These are phyloP conservation scores for Pleomassaria siparia DNA, from an alignment of 2,329 filamentous ascomycete species.

Conservation along the genomic window DNA sequence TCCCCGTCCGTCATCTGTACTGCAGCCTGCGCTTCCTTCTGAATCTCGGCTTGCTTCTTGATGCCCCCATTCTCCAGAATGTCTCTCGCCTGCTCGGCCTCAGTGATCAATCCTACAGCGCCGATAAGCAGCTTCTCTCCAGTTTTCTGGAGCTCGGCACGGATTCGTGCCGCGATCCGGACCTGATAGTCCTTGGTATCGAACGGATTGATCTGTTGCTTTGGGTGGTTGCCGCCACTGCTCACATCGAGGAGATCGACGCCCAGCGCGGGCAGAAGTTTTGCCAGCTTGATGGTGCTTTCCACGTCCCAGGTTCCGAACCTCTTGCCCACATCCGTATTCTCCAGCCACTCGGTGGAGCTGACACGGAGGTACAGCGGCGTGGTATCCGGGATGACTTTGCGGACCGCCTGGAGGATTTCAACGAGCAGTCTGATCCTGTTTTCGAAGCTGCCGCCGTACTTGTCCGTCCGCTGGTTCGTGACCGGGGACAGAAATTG, in stretches of 20 bases:
- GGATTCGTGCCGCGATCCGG: constrained; percentile 50
- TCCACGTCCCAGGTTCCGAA: constrained; percentile 45
- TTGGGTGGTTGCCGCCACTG: constrained; percentile 48
- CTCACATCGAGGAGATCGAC: constrained; percentile 51
- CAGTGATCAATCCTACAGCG: constrained; percentile 57
- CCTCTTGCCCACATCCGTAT: constrained; percentile 31
- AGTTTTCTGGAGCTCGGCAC: constrained; percentile 41
- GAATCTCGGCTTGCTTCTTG: constrained; percentile 16
- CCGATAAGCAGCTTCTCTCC: constrained; percentile 51
- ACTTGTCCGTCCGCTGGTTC: constrained; percentile 46
- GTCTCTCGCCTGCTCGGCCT: constrained; percentile 53
- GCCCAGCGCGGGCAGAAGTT: constrained; percentile 44
- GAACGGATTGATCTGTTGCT: constrained; percentile 46
- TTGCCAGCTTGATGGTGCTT: constrained; percentile 44
- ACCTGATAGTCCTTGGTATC: constrained; percentile 52
- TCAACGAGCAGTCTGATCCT: constrained; percentile 43
- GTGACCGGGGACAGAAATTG: constrained; percentile 45
- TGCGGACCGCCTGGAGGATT: constrained; percentile 42
- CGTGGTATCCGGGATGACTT: constrained; percentile 35
- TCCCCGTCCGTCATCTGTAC: constrained; percentile 38
- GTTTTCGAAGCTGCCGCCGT: constrained; percentile 47
- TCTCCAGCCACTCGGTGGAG: constrained; percentile 42
- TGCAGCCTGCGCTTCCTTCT: constrained; percentile 32
- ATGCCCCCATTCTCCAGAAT: constrained; percentile 38
- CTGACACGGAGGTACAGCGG: constrained; percentile 41